Conservation (phyloP, 345 rosid species). For the Brassica nigra region DNA sequence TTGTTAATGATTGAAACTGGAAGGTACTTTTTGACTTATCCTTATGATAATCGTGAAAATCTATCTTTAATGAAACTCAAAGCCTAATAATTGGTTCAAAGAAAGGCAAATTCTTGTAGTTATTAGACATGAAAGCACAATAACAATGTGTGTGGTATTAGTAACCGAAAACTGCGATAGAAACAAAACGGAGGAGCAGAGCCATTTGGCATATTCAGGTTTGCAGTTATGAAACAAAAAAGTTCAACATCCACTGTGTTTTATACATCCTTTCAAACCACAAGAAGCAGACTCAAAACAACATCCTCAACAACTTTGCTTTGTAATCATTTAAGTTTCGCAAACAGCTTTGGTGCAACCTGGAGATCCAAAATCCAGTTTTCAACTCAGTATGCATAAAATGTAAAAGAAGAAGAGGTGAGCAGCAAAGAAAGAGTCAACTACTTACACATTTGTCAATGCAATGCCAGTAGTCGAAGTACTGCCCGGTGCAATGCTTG, state of each 20-base stretch:
- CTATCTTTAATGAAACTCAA: background rate
- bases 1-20: background rate
- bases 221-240: constrained; percentile 28
- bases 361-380: constrained; percentile 37
- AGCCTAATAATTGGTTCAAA: background rate
- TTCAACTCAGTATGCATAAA: constrained; percentile 2
- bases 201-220: constrained; percentile 35
- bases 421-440: background rate
- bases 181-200: constrained; percentile 38
- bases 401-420: background rate
- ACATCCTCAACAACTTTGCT: constrained; percentile 21
- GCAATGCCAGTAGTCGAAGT: constrained; percentile 81
- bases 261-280: constrained; percentile 33
- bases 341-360: constrained; percentile 67
- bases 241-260: constrained; percentile 35
- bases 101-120: background rate
- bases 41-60: background rate
- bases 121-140: constrained; percentile 15
- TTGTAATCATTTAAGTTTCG: constrained; percentile 52
- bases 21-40: background rate
- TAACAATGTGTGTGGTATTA: background rate
- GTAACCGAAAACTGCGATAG: constrained; percentile 20
- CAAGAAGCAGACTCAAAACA: constrained; percentile 23
- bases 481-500: constrained; percentile 95
- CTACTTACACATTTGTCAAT: constrained; percentile 82